These are phyloP conservation scores for Lactarius trivialis DNA, from an alignment of 768 basidiomycete genomes.

Conservation along the genomic window DNA sequence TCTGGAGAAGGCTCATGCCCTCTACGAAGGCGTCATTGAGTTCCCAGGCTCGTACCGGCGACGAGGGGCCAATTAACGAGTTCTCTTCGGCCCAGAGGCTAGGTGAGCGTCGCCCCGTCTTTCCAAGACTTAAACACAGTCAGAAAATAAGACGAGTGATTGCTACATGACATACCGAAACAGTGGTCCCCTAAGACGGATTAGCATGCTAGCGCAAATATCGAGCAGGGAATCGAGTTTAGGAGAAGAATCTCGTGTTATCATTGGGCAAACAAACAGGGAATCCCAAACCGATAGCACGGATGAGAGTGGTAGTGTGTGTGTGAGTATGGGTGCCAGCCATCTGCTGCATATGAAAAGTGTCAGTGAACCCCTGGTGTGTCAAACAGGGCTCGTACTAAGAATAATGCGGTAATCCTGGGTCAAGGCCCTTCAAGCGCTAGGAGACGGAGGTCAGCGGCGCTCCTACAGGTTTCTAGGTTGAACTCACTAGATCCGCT, in stretches of 20 bases:
- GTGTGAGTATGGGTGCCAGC: conserved; percentile 64
- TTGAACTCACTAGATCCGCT: conserved; percentile 47
- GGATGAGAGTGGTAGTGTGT: conserved; percentile 60
- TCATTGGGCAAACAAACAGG: conserved; percentile 52
- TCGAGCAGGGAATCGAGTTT: conserved; percentile 68
- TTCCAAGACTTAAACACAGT: conserved; percentile 43
- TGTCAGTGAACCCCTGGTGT: background rate
- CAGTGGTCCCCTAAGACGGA: conserved; percentile 48
- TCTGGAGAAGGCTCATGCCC: conserved; percentile 55
- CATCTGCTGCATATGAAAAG: conserved; percentile 47
- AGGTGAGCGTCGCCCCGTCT: conserved; percentile 35
- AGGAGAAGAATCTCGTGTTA: conserved; percentile 45
- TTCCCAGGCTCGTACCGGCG: conserved; percentile 44
- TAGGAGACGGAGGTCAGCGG: conserved; percentile 27
- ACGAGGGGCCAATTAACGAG: conserved; percentile 32
- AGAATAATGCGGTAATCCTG: conserved; percentile 70
- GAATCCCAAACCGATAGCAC: conserved; percentile 65
- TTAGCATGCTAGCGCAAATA: conserved; percentile 62
- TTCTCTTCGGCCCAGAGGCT: conserved; percentile 52
- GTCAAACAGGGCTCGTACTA: conserved; percentile 44
- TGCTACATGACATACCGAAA: conserved; percentile 39
- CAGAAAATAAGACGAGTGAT: conserved; percentile 1
- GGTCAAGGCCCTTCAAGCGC: conserved; percentile 62
- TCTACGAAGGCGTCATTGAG: conserved; percentile 61
- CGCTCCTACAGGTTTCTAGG: background rate